Evolutionary conservation across 1,284 basidiomycete genomes (phyloP).

Genomic region (Puccinia novopanici): DNA sequence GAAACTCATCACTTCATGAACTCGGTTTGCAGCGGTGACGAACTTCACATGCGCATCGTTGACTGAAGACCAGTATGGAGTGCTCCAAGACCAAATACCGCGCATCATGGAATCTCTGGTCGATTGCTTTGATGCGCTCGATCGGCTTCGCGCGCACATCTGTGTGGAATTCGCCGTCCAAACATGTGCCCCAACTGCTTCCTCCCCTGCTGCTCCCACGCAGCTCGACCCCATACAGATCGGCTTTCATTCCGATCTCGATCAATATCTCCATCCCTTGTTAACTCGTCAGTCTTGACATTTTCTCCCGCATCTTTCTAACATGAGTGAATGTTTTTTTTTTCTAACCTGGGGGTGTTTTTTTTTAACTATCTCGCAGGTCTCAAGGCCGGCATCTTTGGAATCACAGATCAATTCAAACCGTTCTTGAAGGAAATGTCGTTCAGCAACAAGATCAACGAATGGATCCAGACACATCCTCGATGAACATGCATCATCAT

Average conservation of each 20-base stretch:
- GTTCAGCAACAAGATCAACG: slow-evolving; percentile 27
- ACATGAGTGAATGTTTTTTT: background rate
- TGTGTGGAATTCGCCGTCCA: slow-evolving; percentile 25
- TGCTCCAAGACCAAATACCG: slow-evolving; percentile 78
- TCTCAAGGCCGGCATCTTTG: slow-evolving; percentile 35
- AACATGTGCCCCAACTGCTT: background rate
- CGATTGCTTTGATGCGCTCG: slow-evolving; percentile 68
- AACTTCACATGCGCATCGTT: slow-evolving; percentile 72
- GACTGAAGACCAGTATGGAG: slow-evolving; percentile 75
- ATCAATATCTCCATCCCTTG: slow-evolving; percentile 28
- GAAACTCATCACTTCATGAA: background rate
- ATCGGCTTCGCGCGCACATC: slow-evolving; percentile 64
- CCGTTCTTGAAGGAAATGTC: slow-evolving; percentile 46
- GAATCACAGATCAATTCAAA: slow-evolving; percentile 38
- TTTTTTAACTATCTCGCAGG: slow-evolving; percentile 10
- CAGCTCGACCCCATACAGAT: background rate
- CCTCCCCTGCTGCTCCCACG: background rate
- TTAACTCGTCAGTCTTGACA: slow-evolving; percentile 25
- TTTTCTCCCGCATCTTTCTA: background rate
- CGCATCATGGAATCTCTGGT: slow-evolving; percentile 74
- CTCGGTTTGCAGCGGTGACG: slow-evolving; percentile 66
- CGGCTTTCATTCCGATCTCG: slow-evolving; percentile 10
- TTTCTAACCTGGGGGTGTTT: background rate
- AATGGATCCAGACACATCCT: slow-evolving; percentile 24
- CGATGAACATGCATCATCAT: background rate